These are phyloP conservation scores for Crepidotus sp. DNA, from an alignment of 1,284 basidiomycete species.

Conservation along the genomic window DNA sequence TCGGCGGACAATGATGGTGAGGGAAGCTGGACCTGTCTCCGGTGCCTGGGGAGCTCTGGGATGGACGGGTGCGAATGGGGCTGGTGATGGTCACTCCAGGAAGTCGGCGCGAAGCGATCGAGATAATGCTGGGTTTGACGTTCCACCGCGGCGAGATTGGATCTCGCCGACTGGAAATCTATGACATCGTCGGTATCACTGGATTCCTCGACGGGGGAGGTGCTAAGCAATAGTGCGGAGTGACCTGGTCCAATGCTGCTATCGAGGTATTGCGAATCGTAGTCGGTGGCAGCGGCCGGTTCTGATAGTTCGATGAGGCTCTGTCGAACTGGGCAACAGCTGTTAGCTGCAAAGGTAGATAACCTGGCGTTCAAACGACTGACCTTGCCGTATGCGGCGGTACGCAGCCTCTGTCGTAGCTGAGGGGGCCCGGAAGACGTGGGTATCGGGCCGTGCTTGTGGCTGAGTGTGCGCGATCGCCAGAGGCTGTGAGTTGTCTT, in stretches of 20 bases:
- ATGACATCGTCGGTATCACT: slow-evolving; percentile 14
- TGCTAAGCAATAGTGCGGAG: slow-evolving; percentile 29
- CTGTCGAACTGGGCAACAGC: slow-evolving; percentile 28
- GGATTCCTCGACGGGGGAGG: slow-evolving; percentile 18
- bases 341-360: not conserved
- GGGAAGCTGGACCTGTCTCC: slow-evolving; percentile 13
- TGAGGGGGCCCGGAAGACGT: no score
- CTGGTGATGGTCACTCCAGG: slow-evolving; percentile 14
- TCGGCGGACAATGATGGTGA: slow-evolving; percentile 14
- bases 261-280: not conserved
- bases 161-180: slow-evolving; percentile 9
- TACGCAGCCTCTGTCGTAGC: slow-evolving; percentile 38
- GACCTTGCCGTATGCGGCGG: slow-evolving; percentile 36
- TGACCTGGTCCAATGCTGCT: slow-evolving; percentile 26
- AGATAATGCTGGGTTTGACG: slow-evolving; percentile 15
- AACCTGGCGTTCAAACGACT: not conserved
- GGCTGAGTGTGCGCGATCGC: slow-evolving; percentile 11
- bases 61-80: not conserved
- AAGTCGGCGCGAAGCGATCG: slow-evolving; percentile 15
- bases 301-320: slow-evolving; percentile 37
- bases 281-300: slow-evolving; percentile 21
- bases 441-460: slow-evolving; percentile 19
- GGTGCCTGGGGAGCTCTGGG: slow-evolving; percentile 10
- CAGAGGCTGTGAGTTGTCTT: slow-evolving; percentile 15
- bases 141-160: slow-evolving; percentile 14